Base-by-base conservation (phyloP, 306 rosid species). In the Rosa rugosa region DNA sequence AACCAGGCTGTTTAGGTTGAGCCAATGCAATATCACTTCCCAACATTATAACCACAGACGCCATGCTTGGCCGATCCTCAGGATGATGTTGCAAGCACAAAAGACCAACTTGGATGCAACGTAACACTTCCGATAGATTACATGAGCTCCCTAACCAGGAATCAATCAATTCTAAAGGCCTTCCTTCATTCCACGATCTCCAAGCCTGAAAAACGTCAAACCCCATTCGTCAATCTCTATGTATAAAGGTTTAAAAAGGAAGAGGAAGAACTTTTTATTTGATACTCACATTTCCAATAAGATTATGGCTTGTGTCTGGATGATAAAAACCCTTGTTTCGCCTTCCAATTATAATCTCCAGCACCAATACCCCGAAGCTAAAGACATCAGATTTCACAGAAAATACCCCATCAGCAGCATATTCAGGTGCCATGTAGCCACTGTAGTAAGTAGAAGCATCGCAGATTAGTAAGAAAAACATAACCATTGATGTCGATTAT, bases 371-470 rank as follows among this genome's bases (percentile, higher is more conserved):
- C 1, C 97, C 89, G 38, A 91, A 89, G 76, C 96, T 89, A 27
- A 87, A 89, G 40, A 84, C 89, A 50, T 87, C 88, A 0, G 91
- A 89, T 64, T 89, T 91, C 18, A 84, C 64, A 0, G 92, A 91
- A 59, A 89, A 89, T 38, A 57, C 78, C 5, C 93, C 97, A 0
- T 82, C 85, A 6, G 79, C 34, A 2, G 88, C 93, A 40, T 83
- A 91, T 46, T 91, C 91, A 0, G 92, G 90, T 68, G 91, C 86
- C 83, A 90, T 88, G 54, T 89, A 91, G 10, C 93, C 91, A 71
- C 93, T 91, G 80, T 34, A 77, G 1, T 51, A 72, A 3, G 9
- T 42, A 22, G 36, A 56, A 54, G 25, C 41, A 12, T 71, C 22
- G 7, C 12, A 9, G 27, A 16, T 45, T 40, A 38, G 4, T 50